Evolutionary conservation across 2,329 filamentous ascomycete species (phyloP), one percentile per base, ranked within the genome.

Genomic region (Exophiala calicioides): DNA sequence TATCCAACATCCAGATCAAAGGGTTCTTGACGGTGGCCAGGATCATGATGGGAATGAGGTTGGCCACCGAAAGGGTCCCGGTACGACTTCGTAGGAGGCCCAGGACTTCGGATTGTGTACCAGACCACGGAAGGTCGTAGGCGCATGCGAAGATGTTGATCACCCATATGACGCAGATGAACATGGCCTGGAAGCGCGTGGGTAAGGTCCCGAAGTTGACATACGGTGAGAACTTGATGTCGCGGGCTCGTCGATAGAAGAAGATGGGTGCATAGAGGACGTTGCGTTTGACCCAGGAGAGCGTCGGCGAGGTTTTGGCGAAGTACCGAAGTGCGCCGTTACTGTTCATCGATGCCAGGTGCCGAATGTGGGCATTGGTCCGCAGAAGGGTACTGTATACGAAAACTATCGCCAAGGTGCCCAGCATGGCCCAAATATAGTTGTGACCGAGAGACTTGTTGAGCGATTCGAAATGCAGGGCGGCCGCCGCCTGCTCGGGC

Each of bases 271-370:
- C 71, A 50, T 74, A 72, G 38, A 74, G 64, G 45, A 90, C 78
- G 44, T 86, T 76, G 51, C 80, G 76, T 70, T 90, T 88, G 45
- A 95, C 64, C 63, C 52, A 90, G 73, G 56, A 81, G 77, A 58
- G 94, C 72, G 41, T 63, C 4, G 56, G 50, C 23, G 70, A 57
- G 4, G 85, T 77, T 18, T 73, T 71, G 34, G 83, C 78, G 63
- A 90, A 95, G 71, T 89, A 95, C 51, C 79, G 76, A 66, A 95
- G 90, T 19, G 55, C 30, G 13, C 49, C 48, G 1, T 77, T 84
- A 55, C 88, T 85, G 70, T 80, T 84, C 56, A 95, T 77, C 61
- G 84, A 88, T 31, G 85, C 78, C 33, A 95, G 75, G 19, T 80
- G 84, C 54, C 90, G 81, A 27, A 90, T 72, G 62, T 93, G 85